Evolutionary conservation across 495 filamentous ascomycete genomes (phyloP).

Genomic region (Pseudevernia furfuracea): DNA sequence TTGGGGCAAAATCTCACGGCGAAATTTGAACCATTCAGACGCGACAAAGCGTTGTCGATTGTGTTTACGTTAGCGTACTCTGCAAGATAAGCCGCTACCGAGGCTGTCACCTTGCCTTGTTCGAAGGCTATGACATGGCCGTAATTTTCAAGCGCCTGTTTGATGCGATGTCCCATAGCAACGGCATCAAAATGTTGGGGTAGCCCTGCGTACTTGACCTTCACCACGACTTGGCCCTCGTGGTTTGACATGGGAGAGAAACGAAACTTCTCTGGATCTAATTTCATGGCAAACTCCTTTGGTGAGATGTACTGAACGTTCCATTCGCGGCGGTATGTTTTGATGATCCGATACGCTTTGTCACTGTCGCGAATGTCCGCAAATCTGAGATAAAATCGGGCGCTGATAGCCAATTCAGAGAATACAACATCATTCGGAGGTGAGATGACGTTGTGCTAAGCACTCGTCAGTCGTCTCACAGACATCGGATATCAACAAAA

Average conservation of each 20-base stretch:
- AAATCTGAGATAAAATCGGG: constrained; percentile 48
- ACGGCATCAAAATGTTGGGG: constrained; percentile 21
- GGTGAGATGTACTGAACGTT: constrained; percentile 42
- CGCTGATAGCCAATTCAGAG: constrained; percentile 27
- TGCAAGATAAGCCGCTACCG: constrained; percentile 31
- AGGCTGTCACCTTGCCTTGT: constrained; percentile 31
- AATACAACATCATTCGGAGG: constrained; percentile 23
- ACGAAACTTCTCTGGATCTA: constrained; percentile 23
- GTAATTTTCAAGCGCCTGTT: constrained; percentile 42
- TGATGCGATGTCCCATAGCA: constrained; percentile 32
- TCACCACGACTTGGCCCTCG: constrained; percentile 47
- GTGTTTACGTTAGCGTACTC: constrained; percentile 50
- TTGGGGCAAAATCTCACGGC: constrained; percentile 35
- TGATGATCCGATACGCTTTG: constrained; percentile 39
- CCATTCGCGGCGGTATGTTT: constrained; percentile 42
- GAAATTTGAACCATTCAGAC: constrained; percentile 40
- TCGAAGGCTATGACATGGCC: constrained; percentile 49
- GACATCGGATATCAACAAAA: neutral
- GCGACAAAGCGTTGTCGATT: constrained; percentile 33
- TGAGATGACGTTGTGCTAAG: constrained; percentile 20
- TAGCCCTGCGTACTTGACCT: constrained; percentile 30
- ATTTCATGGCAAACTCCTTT: constrained; percentile 33
- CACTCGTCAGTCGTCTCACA: constrained; percentile 11
- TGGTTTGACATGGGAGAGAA: constrained; percentile 27
- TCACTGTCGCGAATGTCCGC: constrained; percentile 51